Base-by-base conservation (phyloP, 2,329 filamentous ascomycete species). In the Pseudogymnoascus sp. region DNA sequence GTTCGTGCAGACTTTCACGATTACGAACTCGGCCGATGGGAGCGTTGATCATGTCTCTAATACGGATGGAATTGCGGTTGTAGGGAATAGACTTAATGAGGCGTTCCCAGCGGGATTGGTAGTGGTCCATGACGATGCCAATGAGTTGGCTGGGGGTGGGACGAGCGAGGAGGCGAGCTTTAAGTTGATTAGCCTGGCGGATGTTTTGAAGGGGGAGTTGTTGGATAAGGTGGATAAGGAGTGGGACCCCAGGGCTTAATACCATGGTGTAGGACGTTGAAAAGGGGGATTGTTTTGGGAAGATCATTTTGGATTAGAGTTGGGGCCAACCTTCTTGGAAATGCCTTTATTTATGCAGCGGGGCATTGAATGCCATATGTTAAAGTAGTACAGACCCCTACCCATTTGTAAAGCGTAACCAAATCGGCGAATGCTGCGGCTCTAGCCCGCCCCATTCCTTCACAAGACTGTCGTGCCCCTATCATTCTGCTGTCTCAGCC, bases 91-190 rank as follows among this genome's bases (percentile, higher is more conserved):
- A 19, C 46, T 56, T 40, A 78, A 79, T 31, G 67, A 66, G 17
- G 72, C 74, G 21, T 80, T 79, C 61, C 77, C 77, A 0, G 67
- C 70, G 7, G 80, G 82, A 0, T 53, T 83, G 23, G 67, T 83
- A 2, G 80, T 83, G 3, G 77, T 79, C 11, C 81, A 83, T 64
- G 81, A 83, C 65, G 82, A 84, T 69, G 77, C 78, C 2, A 84
- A 83, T 63, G 76, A 83, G 71, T 69, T 81, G 7, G 71, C 76
- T 0, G 76, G 69, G 5, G 80, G 80, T 0, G 75, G 76, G 3
- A 80, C 78, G 0, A 80, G 76, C 21, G 71, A 73, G 0, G 73
- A 79, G 65, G 79, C 80, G 0, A 82, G 78, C 64, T 83, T 82
- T 67, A 83, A 84, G 72, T 62, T 83, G 15, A 72, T 81, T 3